Base-by-base conservation (phyloP, 768 basidiomycete species). In the Lactarius quietus region DNA sequence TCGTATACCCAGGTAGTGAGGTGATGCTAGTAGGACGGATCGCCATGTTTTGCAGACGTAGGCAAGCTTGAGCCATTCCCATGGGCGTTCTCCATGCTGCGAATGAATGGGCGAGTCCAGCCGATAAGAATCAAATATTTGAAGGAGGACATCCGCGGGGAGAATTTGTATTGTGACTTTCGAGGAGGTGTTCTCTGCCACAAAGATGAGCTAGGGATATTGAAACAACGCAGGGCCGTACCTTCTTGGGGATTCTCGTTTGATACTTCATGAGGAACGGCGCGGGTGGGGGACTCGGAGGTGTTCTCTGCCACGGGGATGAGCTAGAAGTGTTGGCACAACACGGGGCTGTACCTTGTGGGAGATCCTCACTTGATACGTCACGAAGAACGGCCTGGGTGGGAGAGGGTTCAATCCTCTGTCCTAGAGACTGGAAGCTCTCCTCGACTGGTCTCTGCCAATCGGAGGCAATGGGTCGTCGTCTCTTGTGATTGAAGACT, bases 1-100 rank as follows among this genome's bases (percentile, higher is more conserved):
- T 23, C 18, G 51, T 31, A 64, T 29, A 29, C 38, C 52, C n/a
- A 64, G 31, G 29, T 20, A 17, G 58, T 17, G 52, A 2, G 41
- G 20, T 6, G 33, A 28, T 1, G 6, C 5, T 14, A 59, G 4
- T 23, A 64, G 53, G 15, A 64, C 41, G 15, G 10, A 10, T 10
- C 52, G 57, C 58, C 63, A 64, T 4, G 1, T n/a, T n/a, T n/a
- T 36, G 17, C 58, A 64, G 7, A 64, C 63, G 20, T 64, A 57
- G 17, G 29, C 23, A 35, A 59, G 57, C 7, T 23, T 43, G 23
- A 54, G 26, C 63, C 59, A 64, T 39, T 55, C 41, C 58, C 63
- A 64, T n/a, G n/a, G n/a, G 57, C 62, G 57, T 23, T 41, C 56
- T 48, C 23, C 12, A 23, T 12, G 45, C 39, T 29, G 62, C 3